Percentiles rank a stretch among this genome's conserved stretches.
Conservation (phyloP, 78 protist genomes). For the Chrysochromulina tobinii region DNA sequence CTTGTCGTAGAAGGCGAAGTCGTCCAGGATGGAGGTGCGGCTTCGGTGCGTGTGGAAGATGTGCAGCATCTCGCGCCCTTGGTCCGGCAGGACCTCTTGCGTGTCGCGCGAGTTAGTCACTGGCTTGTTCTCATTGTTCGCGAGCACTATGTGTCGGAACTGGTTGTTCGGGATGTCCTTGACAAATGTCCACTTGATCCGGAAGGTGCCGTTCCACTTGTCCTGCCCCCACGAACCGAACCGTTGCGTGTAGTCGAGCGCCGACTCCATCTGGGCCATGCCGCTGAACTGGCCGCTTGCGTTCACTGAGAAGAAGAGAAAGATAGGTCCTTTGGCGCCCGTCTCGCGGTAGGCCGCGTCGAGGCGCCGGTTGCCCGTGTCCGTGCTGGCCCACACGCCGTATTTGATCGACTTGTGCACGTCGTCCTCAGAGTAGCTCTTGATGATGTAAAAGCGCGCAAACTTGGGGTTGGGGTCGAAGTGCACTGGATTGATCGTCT, state of each 20-base stretch:
- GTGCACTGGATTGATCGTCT: background rate
- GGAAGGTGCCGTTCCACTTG: constrained; percentile 34
- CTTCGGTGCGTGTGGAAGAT: background rate
- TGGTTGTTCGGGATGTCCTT: constrained; percentile 32
- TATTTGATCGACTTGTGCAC: constrained; percentile 51
- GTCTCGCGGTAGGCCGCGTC: constrained; percentile 31
- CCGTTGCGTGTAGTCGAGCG: constrained; percentile 10
- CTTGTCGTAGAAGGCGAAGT: constrained; percentile 1
- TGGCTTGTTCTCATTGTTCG: constrained; percentile 36
- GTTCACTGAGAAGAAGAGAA: constrained; percentile 44
- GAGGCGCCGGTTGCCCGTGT: constrained; percentile 16
- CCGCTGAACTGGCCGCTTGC: constrained; percentile 37
- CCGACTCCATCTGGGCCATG: constrained; percentile 39
- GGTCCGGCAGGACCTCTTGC: constrained; percentile 18
- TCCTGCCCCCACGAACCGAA: background rate
- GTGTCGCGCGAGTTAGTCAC: constrained; percentile 54
- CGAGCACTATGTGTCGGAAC: constrained; percentile 21
- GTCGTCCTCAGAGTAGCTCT: constrained; percentile 46
- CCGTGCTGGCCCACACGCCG: constrained; percentile 7
- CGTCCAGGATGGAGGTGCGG: background rate
- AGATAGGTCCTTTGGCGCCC: constrained; percentile 3
- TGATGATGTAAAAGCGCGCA: constrained; percentile 51
- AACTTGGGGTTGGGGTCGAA: background rate
- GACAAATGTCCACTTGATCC: constrained; percentile 21
- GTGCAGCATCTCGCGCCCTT: background rate